Conservation (phyloP, 2,329 filamentous ascomycete species). For the Eutypella sp. region DNA sequence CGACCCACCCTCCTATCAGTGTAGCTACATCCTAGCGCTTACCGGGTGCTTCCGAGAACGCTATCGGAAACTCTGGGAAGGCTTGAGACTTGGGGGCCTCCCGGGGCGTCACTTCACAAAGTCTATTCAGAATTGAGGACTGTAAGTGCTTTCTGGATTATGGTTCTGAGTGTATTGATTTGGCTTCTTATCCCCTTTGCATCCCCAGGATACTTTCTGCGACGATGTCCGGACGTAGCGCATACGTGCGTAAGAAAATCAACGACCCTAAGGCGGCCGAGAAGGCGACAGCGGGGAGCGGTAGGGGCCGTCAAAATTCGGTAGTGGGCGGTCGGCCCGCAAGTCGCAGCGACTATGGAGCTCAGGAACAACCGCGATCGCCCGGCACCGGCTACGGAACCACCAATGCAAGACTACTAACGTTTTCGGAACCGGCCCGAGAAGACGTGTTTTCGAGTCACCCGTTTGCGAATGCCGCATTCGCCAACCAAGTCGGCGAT, state of each 20-base stretch:
- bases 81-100: no score
- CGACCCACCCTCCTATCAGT: no score
- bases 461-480: constrained; percentile 19
- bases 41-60: no score
- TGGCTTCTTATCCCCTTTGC: no score
- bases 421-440: constrained; percentile 36
- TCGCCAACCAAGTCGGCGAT: constrained; percentile 26
- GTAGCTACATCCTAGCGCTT: no score
- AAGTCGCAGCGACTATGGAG: constrained; percentile 34
- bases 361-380: constrained; percentile 33
- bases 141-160: no score
- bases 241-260: constrained; percentile 55
- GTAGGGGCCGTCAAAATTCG: constrained; percentile 32
- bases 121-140: no score
- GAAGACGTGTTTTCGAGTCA: constrained; percentile 26
- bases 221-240: constrained; percentile 53
- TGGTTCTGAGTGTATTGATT: no score
- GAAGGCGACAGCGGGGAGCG: constrained; percentile 9
- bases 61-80: no score
- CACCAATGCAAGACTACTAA: constrained; percentile 39
- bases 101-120: no score
- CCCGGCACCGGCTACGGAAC: constrained; percentile 38
- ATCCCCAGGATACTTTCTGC: not conserved
- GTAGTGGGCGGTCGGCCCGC: constrained; percentile 26
- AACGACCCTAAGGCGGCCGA: constrained; percentile 40